A percentile compares a stretch with the other conserved stretches of the same genome.
Evolutionary conservation across 345 rosid species (phyloP).

Genomic region (Salix exigua): DNA sequence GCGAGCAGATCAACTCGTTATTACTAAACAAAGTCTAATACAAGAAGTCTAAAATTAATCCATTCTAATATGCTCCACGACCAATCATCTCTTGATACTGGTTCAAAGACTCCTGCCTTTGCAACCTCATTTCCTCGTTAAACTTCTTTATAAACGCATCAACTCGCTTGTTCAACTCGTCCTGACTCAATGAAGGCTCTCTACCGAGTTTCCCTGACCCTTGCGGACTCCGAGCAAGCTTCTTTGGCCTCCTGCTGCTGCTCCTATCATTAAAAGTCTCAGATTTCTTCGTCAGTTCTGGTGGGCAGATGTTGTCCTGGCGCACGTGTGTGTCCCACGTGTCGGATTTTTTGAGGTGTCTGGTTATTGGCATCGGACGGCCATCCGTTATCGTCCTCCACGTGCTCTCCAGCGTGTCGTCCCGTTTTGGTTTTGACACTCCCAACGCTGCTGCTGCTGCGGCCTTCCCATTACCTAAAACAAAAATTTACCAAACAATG

Average conservation of each 20-base stretch:
- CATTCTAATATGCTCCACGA: constrained; percentile 18
- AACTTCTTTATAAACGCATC: constrained; percentile 89
- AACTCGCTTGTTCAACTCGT: constrained; percentile 84
- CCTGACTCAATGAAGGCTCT: constrained; percentile 81
- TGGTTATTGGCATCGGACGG: constrained; percentile 65
- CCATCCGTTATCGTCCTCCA: constrained; percentile 94
- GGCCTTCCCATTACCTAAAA: constrained; percentile 24
- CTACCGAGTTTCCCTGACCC: constrained; percentile 37
- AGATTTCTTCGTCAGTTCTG: constrained; percentile 46
- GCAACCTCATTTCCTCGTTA: constrained; percentile 76
- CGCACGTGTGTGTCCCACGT: constrained; percentile 44
- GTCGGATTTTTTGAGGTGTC: constrained; percentile 82
- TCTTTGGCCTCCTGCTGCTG: background rate
- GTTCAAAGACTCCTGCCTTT: constrained; percentile 55
- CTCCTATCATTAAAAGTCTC: constrained; percentile 49
- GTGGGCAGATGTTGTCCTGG: background rate
- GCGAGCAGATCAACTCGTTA: no score
- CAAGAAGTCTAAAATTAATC: no score
- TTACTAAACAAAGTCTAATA: no score
- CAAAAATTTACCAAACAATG: no score
- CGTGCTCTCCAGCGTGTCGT: constrained; percentile 85
- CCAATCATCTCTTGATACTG: constrained; percentile 47
- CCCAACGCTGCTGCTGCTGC: no score
- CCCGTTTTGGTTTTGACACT: constrained; percentile 52
- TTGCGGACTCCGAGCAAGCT: constrained; percentile 6